Percentiles rank a stretch among this genome's conserved stretches.
phyloP scores from a whole-genome alignment of 2,329 filamentous ascomycete species.

The Pseudogymnoascus sp. region DNA sequence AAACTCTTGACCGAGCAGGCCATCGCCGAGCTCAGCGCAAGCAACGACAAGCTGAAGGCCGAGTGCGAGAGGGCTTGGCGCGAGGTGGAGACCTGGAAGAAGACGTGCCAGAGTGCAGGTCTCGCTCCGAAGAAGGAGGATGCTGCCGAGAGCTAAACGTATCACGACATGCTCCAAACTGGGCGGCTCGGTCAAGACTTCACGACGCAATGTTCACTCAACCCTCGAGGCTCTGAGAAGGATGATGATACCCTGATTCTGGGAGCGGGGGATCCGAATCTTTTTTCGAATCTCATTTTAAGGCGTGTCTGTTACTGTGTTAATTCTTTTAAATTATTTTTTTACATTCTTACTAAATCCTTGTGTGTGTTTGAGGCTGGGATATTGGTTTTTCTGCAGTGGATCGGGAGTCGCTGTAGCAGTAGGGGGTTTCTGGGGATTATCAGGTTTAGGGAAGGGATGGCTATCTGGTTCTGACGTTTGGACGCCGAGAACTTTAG shows the following conservation, averaged over 20 bases:
- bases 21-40: constrained; percentile 77
- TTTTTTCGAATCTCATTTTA: background rate
- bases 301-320: constrained; percentile 7
- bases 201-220: constrained; percentile 9
- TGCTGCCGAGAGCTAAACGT: constrained; percentile 16
- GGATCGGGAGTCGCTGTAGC: constrained; percentile 4
- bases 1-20: constrained; percentile 86
- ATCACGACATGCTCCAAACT: constrained; percentile 20
- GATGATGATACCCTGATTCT: constrained; percentile 8
- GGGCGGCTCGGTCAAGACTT: constrained; percentile 16
- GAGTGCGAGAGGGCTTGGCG: constrained; percentile 72
- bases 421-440: constrained; percentile 1
- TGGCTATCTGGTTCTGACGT: constrained; percentile 9
- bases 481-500: constrained; percentile 8
- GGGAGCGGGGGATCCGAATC: background rate
- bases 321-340: constrained; percentile 8
- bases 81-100: constrained; percentile 73
- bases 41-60: constrained; percentile 77
- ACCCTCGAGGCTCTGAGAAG: constrained; percentile 7
- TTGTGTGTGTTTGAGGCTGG: constrained; percentile 5
- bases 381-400: background rate
- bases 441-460: constrained; percentile 1
- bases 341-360: constrained; percentile 8
- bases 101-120: constrained; percentile 54
- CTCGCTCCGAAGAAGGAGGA: constrained; percentile 42